A percentile compares a stretch with the other conserved stretches of the same genome.
Conservation (phyloP, 495 filamentous ascomycete species). For the Xylaria grammica region DNA sequence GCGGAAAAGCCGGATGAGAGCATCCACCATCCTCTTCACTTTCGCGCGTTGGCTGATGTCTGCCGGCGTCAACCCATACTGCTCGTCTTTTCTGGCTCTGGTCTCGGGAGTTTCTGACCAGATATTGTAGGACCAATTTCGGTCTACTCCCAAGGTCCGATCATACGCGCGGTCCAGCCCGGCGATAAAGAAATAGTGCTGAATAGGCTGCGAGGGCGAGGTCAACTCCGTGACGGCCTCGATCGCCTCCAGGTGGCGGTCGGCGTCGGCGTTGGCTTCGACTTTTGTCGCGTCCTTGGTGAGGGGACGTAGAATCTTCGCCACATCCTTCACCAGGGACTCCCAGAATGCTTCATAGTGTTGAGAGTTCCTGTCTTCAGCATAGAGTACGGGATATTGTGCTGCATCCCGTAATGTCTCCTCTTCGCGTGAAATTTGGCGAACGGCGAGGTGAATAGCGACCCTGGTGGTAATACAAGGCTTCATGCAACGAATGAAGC, state of each 20-base stretch:
- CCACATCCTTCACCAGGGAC: neutral
- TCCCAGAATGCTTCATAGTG: neutral
- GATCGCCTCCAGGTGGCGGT: neutral
- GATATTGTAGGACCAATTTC: too few relatives aligned
- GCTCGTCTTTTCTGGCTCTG: neutral
- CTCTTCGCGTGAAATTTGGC: neutral
- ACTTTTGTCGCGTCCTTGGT: neutral
- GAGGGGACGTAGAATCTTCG: neutral
- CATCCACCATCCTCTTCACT: neutral
- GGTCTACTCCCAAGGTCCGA: too few relatives aligned
- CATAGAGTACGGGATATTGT: neutral
- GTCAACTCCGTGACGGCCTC: neutral
- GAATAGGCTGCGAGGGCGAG: neutral
- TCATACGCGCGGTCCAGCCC: neutral
- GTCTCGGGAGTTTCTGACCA: too few relatives aligned
- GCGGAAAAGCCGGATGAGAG: neutral
- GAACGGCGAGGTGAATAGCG: neutral
- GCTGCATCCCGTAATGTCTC: neutral
- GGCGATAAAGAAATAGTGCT: neutral
- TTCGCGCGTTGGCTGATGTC: neutral
- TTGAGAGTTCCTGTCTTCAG: too few relatives aligned
- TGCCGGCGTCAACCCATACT: neutral
- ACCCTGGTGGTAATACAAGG: neutral
- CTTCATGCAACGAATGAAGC: neutral
- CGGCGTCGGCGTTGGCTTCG: neutral